A percentile compares a stretch with the other conserved stretches of the same genome.
Evolutionary conservation across 2,329 filamentous ascomycete species (phyloP).

Genomic region (Arthrobotrys musiformis): DNA sequence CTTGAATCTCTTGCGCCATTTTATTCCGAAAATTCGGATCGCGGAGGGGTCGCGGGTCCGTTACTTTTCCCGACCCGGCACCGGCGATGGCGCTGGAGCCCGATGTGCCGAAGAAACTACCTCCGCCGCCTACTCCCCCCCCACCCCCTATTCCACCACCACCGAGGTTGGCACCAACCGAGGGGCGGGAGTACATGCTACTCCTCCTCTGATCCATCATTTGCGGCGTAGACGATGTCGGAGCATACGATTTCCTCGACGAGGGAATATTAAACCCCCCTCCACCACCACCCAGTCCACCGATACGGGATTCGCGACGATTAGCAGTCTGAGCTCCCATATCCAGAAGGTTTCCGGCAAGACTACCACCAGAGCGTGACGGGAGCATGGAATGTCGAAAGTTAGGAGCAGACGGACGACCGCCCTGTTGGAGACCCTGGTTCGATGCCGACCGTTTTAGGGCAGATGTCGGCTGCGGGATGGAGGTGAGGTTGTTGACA

Average conservation of each 20-base stretch:
- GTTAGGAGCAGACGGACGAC: conserved; percentile 65
- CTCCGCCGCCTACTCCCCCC: too few species aligned
- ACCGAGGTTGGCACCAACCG: conserved; percentile 71
- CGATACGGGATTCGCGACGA: conserved; percentile 67
- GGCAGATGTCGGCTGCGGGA: conserved; percentile 90
- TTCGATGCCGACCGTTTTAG: conserved; percentile 92
- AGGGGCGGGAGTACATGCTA: conserved; percentile 83
- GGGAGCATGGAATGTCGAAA: conserved; percentile 56
- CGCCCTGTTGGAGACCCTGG: conserved; percentile 71
- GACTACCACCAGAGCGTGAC: conserved; percentile 43
- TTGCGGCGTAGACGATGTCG: conserved; percentile 68
- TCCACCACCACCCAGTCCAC: not conserved
- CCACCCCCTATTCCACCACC: too few species aligned
- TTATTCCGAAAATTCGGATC: conserved; percentile 81
- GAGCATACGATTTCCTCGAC: conserved; percentile 77
- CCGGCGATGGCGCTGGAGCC: conserved; percentile 77
- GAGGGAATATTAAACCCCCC: conserved; percentile 74
- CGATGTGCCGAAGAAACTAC: conserved; percentile 92
- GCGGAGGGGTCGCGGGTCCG: conserved; percentile 85
- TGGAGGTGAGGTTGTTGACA: conserved; percentile 76
- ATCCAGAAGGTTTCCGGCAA: conserved; percentile 75
- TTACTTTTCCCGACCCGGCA: conserved; percentile 58
- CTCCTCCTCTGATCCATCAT: conserved; percentile 74
- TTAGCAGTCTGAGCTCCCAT: conserved; percentile 84
- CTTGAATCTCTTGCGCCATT: conserved; percentile 87